Base-by-base conservation (phyloP, 129 eudicot species). In the Logfia minima region DNA sequence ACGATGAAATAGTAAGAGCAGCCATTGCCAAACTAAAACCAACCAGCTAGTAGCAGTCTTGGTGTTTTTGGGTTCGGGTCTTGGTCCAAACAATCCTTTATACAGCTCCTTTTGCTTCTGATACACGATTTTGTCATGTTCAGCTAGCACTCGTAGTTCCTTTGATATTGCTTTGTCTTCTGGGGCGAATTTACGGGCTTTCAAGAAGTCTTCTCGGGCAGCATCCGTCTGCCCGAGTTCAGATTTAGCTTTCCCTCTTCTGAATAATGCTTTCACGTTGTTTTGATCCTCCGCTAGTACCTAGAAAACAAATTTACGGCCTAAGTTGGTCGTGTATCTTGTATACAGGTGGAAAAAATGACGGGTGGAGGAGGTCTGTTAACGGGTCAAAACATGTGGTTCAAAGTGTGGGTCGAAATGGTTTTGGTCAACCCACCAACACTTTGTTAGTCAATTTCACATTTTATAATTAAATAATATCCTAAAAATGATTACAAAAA, bases 181-280 rank as follows among this genome's bases (percentile, higher is more conserved):
- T 0, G 99, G 99, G 28, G 89, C 96, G 72, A 61, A 77, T 84
- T 94, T 94, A 22, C 86, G 90, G 17, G 97, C 99, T 79, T 94
- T 91, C 13, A 82, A 83, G 58, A 91, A 88, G 82, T 91, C 99
- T 81, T 91, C 94, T 28, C 92, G 86, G 39, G 99, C 99, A 62
- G 97, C 93, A 66, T 94, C 97, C 6, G 90, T 91, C 84, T 91
- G 98, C 75, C 96, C 99, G 8, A 94, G 99, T 86, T 89, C 94
- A 39, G 99, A 91, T 79, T 81, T 82, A 32, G 99, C 99, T 74
- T 94, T 94, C 71, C 97, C 97, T 77, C 97, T 79, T 64, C 99
- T 83, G 56, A 89, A 91, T 70, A 94, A 84, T 16, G 99, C 99
- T 88, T 94, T 94, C 63, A 84, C 92, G 56, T 91, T 94, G 60